Evolutionary conservation across 371 early-diverging fungal genomes (phyloP).

Genomic region (Basidiobolus meristosporus): DNA sequence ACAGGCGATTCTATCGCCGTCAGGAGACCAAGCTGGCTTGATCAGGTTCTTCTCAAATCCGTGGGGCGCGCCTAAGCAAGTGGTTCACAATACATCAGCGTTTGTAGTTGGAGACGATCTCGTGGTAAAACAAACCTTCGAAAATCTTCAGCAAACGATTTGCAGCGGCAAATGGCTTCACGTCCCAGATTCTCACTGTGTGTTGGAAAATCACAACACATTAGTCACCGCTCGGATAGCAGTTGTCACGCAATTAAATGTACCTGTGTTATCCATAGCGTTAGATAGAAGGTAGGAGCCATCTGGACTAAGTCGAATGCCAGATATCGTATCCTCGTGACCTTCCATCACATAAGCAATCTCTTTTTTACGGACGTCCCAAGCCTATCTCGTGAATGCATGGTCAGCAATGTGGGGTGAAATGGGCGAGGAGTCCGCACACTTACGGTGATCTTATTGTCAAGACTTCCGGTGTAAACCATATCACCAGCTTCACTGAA

Average conservation of each 20-base stretch:
- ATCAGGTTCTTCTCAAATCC: slow-evolving; percentile 86
- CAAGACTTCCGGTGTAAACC: slow-evolving; percentile 77
- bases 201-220: too few species aligned
- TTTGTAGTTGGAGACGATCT: background rate
- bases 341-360: slow-evolving; percentile 49
- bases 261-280: slow-evolving; percentile 82
- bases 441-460: slow-evolving; percentile 58
- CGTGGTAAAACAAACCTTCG: slow-evolving; percentile 31
- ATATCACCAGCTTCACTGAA: slow-evolving; percentile 63
- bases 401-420: background rate
- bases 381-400: slow-evolving; percentile 20
- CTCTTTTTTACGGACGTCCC: slow-evolving; percentile 68
- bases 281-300: slow-evolving; percentile 65
- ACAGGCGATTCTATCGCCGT: slow-evolving; percentile 74
- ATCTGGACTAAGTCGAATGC: slow-evolving; percentile 65
- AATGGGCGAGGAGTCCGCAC: too few species aligned
- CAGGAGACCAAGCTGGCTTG: slow-evolving; percentile 73
- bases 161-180: slow-evolving; percentile 64
- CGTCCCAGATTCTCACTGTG: slow-evolving; percentile 83
- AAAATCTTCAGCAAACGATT: slow-evolving; percentile 42
- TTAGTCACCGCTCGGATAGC: background rate
- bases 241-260: background rate
- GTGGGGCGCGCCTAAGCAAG: slow-evolving; percentile 65
- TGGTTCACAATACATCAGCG: slow-evolving; percentile 7
- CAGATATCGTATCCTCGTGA: slow-evolving; percentile 81